Evolutionary conservation across 495 filamentous ascomycete species (phyloP).

Genomic region (Aspergillus nanangensis): DNA sequence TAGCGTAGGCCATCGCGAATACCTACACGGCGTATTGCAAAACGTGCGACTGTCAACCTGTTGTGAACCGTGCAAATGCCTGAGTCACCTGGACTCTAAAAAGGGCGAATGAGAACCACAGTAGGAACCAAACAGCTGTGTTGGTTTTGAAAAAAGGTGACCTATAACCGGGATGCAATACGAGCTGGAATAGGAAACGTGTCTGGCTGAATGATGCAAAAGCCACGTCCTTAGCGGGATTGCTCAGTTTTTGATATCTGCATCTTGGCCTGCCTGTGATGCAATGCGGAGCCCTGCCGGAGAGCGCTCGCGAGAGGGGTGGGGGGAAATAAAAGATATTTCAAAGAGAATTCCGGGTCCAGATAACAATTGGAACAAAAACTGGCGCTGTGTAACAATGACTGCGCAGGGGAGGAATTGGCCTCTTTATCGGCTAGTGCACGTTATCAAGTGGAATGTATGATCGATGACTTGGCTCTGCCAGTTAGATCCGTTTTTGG

Average conservation of each 20-base stretch:
- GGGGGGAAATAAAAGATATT: neutral
- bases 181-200: conserved; percentile 32
- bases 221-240: conserved; percentile 46
- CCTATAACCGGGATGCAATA: conserved; percentile 30
- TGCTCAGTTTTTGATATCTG: conserved; percentile 43
- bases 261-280: conserved; percentile 46
- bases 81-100: conserved; percentile 45
- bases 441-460: conserved; percentile 6
- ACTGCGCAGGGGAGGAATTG: conserved; percentile 12
- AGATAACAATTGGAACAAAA: conserved; percentile 38
- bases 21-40: conserved; percentile 29
- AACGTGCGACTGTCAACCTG: conserved; percentile 25
- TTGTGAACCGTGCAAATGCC: conserved; percentile 34
- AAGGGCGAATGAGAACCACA: conserved; percentile 35
- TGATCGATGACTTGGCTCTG: conserved; percentile 12
- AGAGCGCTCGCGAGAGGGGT: conserved; percentile 34
- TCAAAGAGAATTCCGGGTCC: conserved; percentile 18
- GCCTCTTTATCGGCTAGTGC: conserved; percentile 6
- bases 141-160: conserved; percentile 23
- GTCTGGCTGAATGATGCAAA: conserved; percentile 35
- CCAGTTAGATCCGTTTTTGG: conserved; percentile 6
- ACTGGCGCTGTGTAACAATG: conserved; percentile 33
- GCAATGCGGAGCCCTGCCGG: conserved; percentile 43
- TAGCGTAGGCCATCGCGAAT: conserved; percentile 39
- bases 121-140: conserved; percentile 26